phyloP scores from a whole-genome alignment of 495 filamentous ascomycete species.

The Massariosphaeria phaeospora region DNA sequence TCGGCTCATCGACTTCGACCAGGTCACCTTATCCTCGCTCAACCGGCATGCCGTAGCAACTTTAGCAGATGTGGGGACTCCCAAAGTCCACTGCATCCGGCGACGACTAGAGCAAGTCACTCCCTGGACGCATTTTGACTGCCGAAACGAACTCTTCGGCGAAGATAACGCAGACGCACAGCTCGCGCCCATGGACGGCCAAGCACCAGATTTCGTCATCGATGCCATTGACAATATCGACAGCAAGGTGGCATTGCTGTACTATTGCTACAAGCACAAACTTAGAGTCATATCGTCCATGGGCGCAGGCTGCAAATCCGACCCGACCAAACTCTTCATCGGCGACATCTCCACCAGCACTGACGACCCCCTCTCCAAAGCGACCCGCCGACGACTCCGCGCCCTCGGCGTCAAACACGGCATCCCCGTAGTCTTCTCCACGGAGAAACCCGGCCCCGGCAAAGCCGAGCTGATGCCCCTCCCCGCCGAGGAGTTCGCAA shows the following conservation, averaged over 20 bases:
- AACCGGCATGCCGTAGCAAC: conserved; percentile 95
- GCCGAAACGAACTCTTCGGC: conserved; percentile 78
- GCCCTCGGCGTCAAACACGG: conserved; percentile 74
- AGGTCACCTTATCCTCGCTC: conserved; percentile 86
- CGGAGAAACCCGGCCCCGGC: conserved; percentile 82
- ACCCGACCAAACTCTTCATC: conserved; percentile 86
- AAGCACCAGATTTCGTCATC: conserved; percentile 76
- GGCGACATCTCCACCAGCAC: conserved; percentile 86
- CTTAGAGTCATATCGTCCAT: conserved; percentile 87
- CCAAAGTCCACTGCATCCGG: conserved; percentile 82
- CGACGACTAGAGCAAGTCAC: conserved; percentile 74
- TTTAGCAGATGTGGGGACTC: conserved; percentile 86
- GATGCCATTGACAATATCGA: conserved; percentile 99
- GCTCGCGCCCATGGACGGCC: conserved; percentile 60
- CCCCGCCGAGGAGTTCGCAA: conserved; percentile 79
- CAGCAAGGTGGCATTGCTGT: conserved; percentile 85
- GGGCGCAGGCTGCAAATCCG: conserved; percentile 96
- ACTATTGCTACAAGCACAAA: conserved; percentile 72
- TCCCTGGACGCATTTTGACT: conserved; percentile 88
- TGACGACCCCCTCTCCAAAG: conserved; percentile 84
- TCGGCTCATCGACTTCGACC: conserved; percentile 94
- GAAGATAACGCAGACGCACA: conserved; percentile 58
- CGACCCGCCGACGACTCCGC: conserved; percentile 73
- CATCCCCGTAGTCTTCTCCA: conserved; percentile 88
- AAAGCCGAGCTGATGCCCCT: conserved; percentile 87